Evolutionary conservation across 345 rosid genomes (phyloP).

Genomic region (Rubroshorea leprosula): DNA sequence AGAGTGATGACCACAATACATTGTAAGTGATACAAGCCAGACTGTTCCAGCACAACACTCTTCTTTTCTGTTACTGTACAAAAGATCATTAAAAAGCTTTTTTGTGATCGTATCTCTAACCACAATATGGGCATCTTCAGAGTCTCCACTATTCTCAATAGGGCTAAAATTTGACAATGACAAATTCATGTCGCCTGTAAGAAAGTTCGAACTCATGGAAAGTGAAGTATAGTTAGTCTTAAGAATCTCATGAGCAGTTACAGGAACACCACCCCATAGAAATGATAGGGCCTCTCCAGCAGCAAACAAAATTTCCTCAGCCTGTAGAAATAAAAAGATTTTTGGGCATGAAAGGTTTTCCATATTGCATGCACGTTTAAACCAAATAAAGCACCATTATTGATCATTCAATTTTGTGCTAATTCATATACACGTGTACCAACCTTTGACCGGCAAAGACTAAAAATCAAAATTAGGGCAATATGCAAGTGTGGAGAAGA

Average conservation of each 20-base stretch:
- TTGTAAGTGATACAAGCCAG: slow-evolving; percentile 82
- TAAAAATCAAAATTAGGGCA: slow-evolving; percentile 72
- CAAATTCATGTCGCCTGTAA: slow-evolving; percentile 62
- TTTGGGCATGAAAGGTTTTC: slow-evolving; percentile 3
- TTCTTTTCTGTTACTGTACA: slow-evolving; percentile 84
- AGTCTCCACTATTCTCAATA: slow-evolving; percentile 35
- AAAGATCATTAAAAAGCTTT: slow-evolving; percentile 78
- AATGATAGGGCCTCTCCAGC: slow-evolving; percentile 94
- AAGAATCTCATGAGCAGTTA: slow-evolving; percentile 79
- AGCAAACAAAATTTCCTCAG: slow-evolving; percentile 91
- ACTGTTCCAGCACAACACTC: slow-evolving; percentile 98
- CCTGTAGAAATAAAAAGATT: slow-evolving; percentile 35
- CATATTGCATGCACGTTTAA: not conserved
- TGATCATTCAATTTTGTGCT: not conserved
- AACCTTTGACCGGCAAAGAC: slow-evolving; percentile 89
- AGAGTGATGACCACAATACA: slow-evolving; percentile 87
- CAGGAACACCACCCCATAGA: slow-evolving; percentile 91
- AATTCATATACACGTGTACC: slow-evolving; percentile 11
- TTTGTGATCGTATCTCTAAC: slow-evolving; percentile 60
- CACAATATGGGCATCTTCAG: slow-evolving; percentile 40
- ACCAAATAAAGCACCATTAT: slow-evolving; percentile 8
- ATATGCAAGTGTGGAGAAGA: slow-evolving; percentile 54
- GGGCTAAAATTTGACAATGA: slow-evolving; percentile 36
- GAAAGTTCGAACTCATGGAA: slow-evolving; percentile 76
- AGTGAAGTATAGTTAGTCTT: slow-evolving; percentile 85